Conservation (phyloP, 805 yeast genomes). For the Zygoascus biomembranicola region DNA sequence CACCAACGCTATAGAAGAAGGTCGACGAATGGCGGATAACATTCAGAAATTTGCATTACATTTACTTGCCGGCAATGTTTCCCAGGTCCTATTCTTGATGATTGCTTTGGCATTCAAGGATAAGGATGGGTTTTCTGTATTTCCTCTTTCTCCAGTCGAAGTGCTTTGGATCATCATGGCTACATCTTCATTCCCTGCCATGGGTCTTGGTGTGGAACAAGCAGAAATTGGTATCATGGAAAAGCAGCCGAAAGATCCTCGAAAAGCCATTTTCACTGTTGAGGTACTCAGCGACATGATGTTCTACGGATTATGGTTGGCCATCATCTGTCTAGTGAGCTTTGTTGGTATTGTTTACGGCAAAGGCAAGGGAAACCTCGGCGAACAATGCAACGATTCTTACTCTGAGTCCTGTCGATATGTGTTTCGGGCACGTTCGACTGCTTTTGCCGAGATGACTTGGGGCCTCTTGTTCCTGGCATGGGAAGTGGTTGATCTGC, state of each 20-base stretch:
- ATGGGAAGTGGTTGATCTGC: conserved; percentile 74
- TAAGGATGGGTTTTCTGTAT: conserved; percentile 56
- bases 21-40: conserved; percentile 69
- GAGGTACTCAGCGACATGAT: conserved; percentile 63
- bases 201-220: conserved; percentile 67
- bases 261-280: conserved; percentile 51
- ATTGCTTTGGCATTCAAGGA: conserved; percentile 69
- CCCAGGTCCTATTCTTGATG: conserved; percentile 59
- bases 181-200: conserved; percentile 76
- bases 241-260: conserved; percentile 52
- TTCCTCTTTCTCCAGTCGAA: conserved; percentile 74
- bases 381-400: conserved; percentile 51
- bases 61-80: conserved; percentile 63
- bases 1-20: conserved; percentile 70
- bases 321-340: conserved; percentile 56
- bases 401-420: conserved; percentile 41
- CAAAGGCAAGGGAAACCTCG: conserved; percentile 56
- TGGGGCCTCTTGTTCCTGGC: conserved; percentile 79
- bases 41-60: conserved; percentile 74
- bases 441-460: conserved; percentile 73
- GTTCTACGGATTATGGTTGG: conserved; percentile 68
- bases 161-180: conserved; percentile 73
- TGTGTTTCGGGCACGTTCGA: conserved; percentile 70
- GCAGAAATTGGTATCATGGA: conserved; percentile 59
- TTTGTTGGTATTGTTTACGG: conserved; percentile 64